These are phyloP conservation scores for Haematococcus lacustris DNA, from an alignment of 139 green algal genomes.

Conservation along the genomic window DNA sequence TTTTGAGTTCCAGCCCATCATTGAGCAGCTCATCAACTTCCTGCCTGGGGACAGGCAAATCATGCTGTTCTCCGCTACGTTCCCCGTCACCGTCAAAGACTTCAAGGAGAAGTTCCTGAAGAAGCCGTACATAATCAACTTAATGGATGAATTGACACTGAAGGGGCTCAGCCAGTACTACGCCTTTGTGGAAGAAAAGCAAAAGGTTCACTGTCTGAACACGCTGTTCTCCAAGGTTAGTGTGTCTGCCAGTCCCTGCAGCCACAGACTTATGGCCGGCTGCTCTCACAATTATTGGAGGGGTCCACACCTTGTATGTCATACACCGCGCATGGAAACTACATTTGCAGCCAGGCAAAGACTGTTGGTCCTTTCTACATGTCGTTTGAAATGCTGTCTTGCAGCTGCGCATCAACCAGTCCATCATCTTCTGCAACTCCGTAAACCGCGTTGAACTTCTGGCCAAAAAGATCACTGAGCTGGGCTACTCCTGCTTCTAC, in stretches of 20 bases:
- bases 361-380: no score
- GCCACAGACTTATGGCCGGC: no score
- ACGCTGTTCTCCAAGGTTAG: constrained; percentile 86
- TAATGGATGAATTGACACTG: constrained; percentile 99
- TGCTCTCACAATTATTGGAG: no score
- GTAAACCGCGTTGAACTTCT: constrained; percentile 98
- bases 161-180: constrained; percentile 97
- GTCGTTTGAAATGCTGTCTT: no score
- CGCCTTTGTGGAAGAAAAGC: constrained; percentile 97
- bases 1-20: constrained; percentile 91
- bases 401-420: constrained; percentile 95
- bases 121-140: constrained; percentile 98
- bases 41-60: constrained; percentile 85
- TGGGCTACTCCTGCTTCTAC: constrained; percentile 99
- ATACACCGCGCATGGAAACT: no score
- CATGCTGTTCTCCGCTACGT: constrained; percentile 95
- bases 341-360: no score
- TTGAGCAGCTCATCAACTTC: constrained; percentile 92
- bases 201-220: constrained; percentile 86
- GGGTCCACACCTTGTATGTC: no score
- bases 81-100: constrained; percentile 96
- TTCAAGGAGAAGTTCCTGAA: constrained; percentile 73
- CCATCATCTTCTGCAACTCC: constrained; percentile 99
- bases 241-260: no score
- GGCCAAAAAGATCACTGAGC: constrained; percentile 99